Conservation (phyloP, 495 filamentous ascomycete species). For the Aspergillus nanangensis region DNA sequence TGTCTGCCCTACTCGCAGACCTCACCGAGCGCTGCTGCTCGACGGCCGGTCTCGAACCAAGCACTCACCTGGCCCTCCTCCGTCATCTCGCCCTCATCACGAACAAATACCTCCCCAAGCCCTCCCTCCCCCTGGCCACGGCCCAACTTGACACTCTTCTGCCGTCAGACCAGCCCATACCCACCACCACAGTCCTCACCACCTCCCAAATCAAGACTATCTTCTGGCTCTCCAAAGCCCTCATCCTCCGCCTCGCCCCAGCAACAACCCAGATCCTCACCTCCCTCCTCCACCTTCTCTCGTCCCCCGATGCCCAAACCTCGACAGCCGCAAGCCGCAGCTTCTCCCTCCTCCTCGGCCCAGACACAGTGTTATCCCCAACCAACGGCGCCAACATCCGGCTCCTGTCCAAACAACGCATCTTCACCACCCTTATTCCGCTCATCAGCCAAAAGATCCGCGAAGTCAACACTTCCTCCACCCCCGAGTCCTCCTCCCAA, state of each 20-base stretch:
- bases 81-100: constrained; percentile 57
- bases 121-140: constrained; percentile 32
- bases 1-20: constrained; percentile 35
- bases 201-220: constrained; percentile 37
- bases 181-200: constrained; percentile 18
- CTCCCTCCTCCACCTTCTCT: constrained; percentile 53
- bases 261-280: constrained; percentile 44
- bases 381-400: constrained; percentile 61
- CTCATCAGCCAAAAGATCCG: constrained; percentile 53
- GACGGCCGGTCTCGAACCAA: constrained; percentile 27
- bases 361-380: constrained; percentile 61
- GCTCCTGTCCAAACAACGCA: constrained; percentile 59
- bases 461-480: constrained; percentile 33
- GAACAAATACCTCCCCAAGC: constrained; percentile 60
- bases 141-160: constrained; percentile 33
- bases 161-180: constrained; percentile 11
- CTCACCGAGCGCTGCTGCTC: constrained; percentile 35
- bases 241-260: constrained; percentile 46
- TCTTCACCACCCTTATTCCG: constrained; percentile 60
- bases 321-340: constrained; percentile 50
- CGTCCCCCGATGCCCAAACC: constrained; percentile 30
- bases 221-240: constrained; percentile 54
- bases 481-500: constrained; percentile 3
- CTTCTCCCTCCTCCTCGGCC: constrained; percentile 57
- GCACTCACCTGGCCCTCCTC: constrained; percentile 50